Evolutionary conservation across 1,284 basidiomycete species (phyloP), one percentile per base, ranked within the genome.

Genomic region (Papiliotrema flavescens): DNA sequence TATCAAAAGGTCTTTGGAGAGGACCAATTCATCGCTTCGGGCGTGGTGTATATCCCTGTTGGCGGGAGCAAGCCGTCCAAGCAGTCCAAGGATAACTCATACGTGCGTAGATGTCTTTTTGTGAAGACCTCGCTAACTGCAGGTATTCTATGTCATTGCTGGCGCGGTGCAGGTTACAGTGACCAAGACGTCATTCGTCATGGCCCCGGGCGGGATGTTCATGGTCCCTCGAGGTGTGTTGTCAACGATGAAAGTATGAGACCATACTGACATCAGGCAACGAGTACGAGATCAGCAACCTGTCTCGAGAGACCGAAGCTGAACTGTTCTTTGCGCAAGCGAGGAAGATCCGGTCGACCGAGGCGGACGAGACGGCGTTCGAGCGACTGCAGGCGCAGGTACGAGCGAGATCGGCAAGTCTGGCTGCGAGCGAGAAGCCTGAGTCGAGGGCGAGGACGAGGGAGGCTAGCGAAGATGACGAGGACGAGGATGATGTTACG

Each of bases 1-100:
- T 98, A 93, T 72, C 87, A 96, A 70, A 96, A 95, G 76, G 83
- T 95, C n/a, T 96, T 96, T 71, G 85, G 86, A n/a, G 92, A 97
- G 61, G 87, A 85, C 47, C 85, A 90, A 47, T 94, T 90, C 44
- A 85, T 96, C 65, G 94, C 94, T 0, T 87, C 90, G 17, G 96
- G 96, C 0, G 83, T 92, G 52, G 80, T 98, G 35, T 80, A 84
- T 47, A 87, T 98, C 39, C 90, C 90, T 3, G 83, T 87, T 0
- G 80, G 83, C 1, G 83, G 83, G 22, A 80, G 83, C 59, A 98
- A 98, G 76, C 89, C 90, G 1, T 85, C 82, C 50, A 98, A 98
- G 75, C 82, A 84, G 42, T 86, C 90, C 6, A 92, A 89, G 70
- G 95, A 98, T 70, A 98, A 98, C 66, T 89, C 88, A 52, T 98